phyloP scores from a whole-genome alignment of 2,329 filamentous ascomycete species.

The Pseudocercospora cruenta region DNA sequence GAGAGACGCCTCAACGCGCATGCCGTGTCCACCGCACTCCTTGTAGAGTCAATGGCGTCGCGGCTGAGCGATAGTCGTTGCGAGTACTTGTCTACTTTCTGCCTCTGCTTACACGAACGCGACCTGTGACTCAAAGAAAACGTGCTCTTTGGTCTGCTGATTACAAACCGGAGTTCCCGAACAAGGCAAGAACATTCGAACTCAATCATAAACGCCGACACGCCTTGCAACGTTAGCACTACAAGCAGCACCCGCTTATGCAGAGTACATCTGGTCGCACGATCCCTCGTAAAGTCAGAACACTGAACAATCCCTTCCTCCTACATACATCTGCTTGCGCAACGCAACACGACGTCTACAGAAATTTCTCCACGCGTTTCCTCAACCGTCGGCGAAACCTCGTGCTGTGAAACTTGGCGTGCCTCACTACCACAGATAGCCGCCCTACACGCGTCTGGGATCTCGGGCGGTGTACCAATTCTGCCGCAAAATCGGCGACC shows the following conservation, averaged over 20 bases:
- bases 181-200: slow-evolving; percentile 9
- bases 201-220: slow-evolving; percentile 1
- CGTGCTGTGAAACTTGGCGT: background rate
- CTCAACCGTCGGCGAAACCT: background rate
- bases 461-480: background rate
- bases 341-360: background rate
- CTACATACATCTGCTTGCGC: background rate
- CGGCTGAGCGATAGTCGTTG: background rate
- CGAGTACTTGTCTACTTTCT: slow-evolving; percentile 1
- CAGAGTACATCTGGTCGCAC: background rate
- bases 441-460: background rate
- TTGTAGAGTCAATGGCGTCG: background rate
- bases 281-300: background rate
- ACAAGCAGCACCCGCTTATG: background rate
- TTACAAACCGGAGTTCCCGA: slow-evolving; percentile 14
- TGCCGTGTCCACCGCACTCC: background rate
- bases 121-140: slow-evolving; percentile 13
- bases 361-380: slow-evolving; percentile 1
- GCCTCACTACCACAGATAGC: background rate
- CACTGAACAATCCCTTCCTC: background rate
- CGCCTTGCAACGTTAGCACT: background rate
- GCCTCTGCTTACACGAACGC: slow-evolving; percentile 2
- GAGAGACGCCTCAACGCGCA: background rate
- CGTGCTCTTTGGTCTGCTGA: background rate
- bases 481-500: background rate